Evolutionary conservation across 768 basidiomycete genomes (phyloP), one percentile per base, ranked within the genome.

Genomic region (Clitopilus hobsonii): DNA sequence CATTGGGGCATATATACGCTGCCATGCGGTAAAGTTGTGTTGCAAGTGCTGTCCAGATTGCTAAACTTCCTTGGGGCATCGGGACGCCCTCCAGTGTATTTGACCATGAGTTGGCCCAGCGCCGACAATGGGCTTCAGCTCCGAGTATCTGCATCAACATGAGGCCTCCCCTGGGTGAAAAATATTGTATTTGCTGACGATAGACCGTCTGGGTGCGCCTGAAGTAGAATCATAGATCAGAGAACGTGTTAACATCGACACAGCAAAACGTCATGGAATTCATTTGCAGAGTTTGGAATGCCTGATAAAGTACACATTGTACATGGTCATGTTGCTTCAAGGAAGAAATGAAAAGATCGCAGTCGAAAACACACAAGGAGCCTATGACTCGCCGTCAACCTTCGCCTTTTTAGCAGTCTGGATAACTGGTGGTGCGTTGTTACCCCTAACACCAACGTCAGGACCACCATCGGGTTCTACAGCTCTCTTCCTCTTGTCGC

Each of bases 381-480:
- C 2, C 22, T 20, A 45, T 45, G n/a, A 45, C 8, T 6, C 5
- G 41, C 41, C n/a, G 18, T 78, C 80, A 13, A 65, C 68, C 65
- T 78, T 80, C 63, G 65, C 67, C 65, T 77, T 79, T 63, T 81
- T 81, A 30, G 69, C 67, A 49, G 68, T 68, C 54, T 74, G 71
- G 52, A 79, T 59, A 1, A 64, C 58, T 36, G 81, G 81, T 10
- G 89, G 89, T 2, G 84, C 85, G 27, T 71, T 75, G 6, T 72
- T 76, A 0, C 89, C 89, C 22, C 89, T 79, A 10, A 83, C 67
- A 8, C 89, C 89, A 24, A 78, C 75, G 60, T 86, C 81, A 2
- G 84, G 82, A 0, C 86, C 89, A 60, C 89, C 89, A 62, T 91
- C 89, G 1, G 88, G 89, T 63, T 91, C 89, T 0, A 88, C 75